These are phyloP conservation scores for Amanita inopinata DNA, from an alignment of 768 basidiomycete genomes.

Conservation along the genomic window DNA sequence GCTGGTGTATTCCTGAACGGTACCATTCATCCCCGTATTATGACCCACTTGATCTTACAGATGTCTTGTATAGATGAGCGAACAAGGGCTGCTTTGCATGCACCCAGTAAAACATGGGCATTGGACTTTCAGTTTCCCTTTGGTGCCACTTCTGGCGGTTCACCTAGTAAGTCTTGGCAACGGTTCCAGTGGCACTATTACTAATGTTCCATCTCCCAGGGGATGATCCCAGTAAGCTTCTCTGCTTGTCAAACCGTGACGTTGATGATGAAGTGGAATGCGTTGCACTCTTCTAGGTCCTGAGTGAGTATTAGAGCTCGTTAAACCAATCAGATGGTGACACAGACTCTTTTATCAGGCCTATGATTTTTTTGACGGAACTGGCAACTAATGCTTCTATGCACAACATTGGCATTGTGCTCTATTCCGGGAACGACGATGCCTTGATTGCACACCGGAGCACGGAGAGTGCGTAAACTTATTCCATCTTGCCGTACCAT, in stretches of 20 bases:
- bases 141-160: conserved; percentile 3
- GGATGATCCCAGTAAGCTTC: conserved; percentile 27
- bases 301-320: conserved; percentile 19
- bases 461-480: conserved; percentile 40
- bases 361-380: conserved; percentile 54
- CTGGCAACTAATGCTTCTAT: conserved; percentile 56
- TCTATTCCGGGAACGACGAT: conserved; percentile 67
- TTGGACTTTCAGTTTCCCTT: conserved; percentile 22
- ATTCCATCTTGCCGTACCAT: background rate
- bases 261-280: background rate
- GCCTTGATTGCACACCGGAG: conserved; percentile 52
- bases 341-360: conserved; percentile 23
- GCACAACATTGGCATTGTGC: conserved; percentile 39
- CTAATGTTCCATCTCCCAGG: conserved; percentile 15
- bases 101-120: conserved; percentile 45
- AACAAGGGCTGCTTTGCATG: conserved; percentile 55
- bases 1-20: conserved; percentile 54
- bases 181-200: conserved; percentile 26
- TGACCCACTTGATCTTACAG: background rate
- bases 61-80: conserved; percentile 32
- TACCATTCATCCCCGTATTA: conserved; percentile 18
- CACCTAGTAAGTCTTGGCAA: conserved; percentile 5
- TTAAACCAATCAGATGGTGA: background rate
- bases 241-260: background rate
- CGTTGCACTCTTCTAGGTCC: conserved; percentile 17